Conservation (phyloP, 108 stramenopile genomes). For the Nitzschia sp. region DNA sequence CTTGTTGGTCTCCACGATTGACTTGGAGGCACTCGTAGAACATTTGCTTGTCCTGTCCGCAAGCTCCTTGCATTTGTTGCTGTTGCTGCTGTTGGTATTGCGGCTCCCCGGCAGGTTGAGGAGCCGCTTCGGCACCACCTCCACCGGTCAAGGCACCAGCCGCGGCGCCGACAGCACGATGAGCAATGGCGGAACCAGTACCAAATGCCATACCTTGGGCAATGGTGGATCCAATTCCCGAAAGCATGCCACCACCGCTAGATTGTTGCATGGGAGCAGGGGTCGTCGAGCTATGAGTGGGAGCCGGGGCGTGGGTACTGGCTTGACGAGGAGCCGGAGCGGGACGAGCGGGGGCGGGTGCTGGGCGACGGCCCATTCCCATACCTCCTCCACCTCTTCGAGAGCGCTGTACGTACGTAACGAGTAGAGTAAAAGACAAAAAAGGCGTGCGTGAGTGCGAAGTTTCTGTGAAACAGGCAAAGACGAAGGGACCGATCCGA, state of each 20-base stretch:
- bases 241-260: conserved; percentile 90
- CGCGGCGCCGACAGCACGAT: conserved; percentile 89
- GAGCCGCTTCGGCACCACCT: conserved; percentile 35
- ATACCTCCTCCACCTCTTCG: conserved; percentile 28
- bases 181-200: conserved; percentile 95
- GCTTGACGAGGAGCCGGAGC: background rate
- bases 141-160: conserved; percentile 76
- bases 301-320: conserved; percentile 2
- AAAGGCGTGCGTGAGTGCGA: background rate
- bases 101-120: conserved; percentile 1
- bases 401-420: conserved; percentile 37
- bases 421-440: background rate
- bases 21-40: conserved; percentile 91
- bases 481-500: background rate
- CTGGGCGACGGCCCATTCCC: conserved; percentile 18
- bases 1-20: conserved; percentile 87
- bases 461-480: background rate
- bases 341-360: conserved; percentile 10
- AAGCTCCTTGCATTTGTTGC: conserved; percentile 54
- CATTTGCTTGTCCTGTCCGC: conserved; percentile 90
- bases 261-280: conserved; percentile 44
- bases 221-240: conserved; percentile 95
- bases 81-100: conserved; percentile 36
- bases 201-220: conserved; percentile 98
- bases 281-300: conserved; percentile 41